Evolutionary conservation across 2,329 filamentous ascomycete species (phyloP).

Genomic region (Boeremia exigua): DNA sequence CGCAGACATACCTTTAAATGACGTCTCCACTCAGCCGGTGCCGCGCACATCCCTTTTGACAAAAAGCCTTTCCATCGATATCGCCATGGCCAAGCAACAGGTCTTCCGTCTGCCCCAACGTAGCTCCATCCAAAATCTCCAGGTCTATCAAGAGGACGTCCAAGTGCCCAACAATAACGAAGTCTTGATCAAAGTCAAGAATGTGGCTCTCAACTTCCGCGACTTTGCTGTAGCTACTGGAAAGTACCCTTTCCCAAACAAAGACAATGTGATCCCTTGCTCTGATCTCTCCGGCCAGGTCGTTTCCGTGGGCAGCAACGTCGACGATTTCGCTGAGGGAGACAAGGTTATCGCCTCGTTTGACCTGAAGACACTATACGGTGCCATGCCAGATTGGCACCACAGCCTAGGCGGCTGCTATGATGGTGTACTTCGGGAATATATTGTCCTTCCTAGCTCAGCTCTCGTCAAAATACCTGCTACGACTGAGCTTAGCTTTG

Average conservation of each 20-base stretch:
- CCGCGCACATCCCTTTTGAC: too few relatives aligned
- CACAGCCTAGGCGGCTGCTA: neutral
- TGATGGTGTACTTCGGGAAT: constrained; percentile 23
- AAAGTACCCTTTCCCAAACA: constrained; percentile 15
- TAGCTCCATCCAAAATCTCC: neutral
- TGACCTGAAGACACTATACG: constrained; percentile 8
- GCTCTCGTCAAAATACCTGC: constrained; percentile 16
- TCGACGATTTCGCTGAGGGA: constrained; percentile 16
- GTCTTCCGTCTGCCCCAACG: constrained; percentile 16
- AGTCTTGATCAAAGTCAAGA: constrained; percentile 21
- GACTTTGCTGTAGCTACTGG: constrained; percentile 20
- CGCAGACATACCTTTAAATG: neutral
- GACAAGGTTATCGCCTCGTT: constrained; percentile 23
- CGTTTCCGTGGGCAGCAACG: constrained; percentile 9
- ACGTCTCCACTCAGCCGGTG: too few relatives aligned
- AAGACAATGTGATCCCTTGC: constrained; percentile 19
- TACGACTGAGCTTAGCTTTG: constrained; percentile 3
- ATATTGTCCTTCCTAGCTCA: constrained; percentile 11
- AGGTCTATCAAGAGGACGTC: constrained; percentile 4
- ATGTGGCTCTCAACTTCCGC: constrained; percentile 24
- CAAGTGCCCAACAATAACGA: constrained; percentile 2
- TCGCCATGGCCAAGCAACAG: constrained; percentile 10
- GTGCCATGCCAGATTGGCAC: constrained; percentile 2
- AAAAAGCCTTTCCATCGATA: too few relatives aligned
- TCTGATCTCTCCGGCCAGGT: constrained; percentile 23